phyloP scores from a whole-genome alignment of 2,329 filamentous ascomycete genomes.

The Mycosphaerella arachidis region DNA sequence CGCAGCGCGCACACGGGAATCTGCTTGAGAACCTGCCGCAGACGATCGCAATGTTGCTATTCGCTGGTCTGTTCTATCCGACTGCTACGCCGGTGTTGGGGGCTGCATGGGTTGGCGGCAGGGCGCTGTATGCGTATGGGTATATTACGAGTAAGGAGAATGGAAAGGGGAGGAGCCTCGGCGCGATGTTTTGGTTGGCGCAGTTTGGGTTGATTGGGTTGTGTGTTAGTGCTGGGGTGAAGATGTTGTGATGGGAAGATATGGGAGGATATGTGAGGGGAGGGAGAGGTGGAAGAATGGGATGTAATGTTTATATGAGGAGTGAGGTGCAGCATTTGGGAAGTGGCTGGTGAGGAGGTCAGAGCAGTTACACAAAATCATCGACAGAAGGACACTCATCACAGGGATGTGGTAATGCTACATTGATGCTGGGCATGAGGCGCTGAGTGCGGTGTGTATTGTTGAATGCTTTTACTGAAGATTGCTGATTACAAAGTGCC shows the following conservation, averaged over 20 bases:
- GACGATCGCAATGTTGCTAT: background rate
- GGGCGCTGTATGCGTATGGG: conserved; percentile 1
- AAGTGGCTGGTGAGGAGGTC: too few species aligned
- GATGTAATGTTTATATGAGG: too few species aligned
- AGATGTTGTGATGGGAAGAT: background rate
- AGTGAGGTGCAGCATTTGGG: too few species aligned
- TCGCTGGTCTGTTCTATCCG: background rate
- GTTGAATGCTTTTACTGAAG: too few species aligned
- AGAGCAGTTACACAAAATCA: too few species aligned
- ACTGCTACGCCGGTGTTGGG: background rate
- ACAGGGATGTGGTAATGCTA: too few species aligned
- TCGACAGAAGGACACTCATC: too few species aligned
- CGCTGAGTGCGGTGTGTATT: too few species aligned
- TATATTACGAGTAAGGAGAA: conserved; percentile 1
- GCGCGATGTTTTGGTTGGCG: background rate
- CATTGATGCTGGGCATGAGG: too few species aligned
- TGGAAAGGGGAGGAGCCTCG: background rate
- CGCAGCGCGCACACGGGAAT: background rate
- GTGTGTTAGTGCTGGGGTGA: background rate
- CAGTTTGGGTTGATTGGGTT: background rate
- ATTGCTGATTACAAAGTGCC: too few species aligned
- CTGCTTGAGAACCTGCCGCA: background rate
- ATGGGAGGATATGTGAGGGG: background rate
- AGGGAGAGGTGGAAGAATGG: background rate
- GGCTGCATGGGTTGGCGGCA: background rate